Conservation (phyloP, 257 asterid species). For the Nicotiana benthamiana region DNA sequence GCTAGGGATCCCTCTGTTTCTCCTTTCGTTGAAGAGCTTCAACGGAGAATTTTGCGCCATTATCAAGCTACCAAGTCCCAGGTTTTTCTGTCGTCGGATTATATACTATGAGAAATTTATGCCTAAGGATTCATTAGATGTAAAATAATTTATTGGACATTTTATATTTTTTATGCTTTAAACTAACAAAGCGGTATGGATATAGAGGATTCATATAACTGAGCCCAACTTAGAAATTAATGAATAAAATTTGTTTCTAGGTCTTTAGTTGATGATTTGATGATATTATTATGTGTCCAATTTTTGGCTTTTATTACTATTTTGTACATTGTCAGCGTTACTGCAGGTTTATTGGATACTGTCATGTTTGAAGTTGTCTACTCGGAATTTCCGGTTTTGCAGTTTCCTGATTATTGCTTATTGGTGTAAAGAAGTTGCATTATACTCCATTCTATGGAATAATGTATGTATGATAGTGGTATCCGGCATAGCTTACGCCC, state of each 20-base stretch:
- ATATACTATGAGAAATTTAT: background rate
- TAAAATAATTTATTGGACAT: too few species aligned
- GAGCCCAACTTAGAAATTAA: background rate
- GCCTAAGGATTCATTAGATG: too few species aligned
- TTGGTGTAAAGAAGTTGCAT: background rate
- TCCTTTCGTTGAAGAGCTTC: conserved; percentile 87
- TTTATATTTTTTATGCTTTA: too few species aligned
- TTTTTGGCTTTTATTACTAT: background rate
- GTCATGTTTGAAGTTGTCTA: background rate
- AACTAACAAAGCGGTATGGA: background rate
- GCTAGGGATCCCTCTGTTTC: conserved; percentile 80
- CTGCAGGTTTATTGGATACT: background rate
- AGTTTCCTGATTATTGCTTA: background rate
- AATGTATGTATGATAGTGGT: background rate
- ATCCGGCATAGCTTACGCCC: background rate
- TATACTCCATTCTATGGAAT: background rate
- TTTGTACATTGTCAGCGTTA: background rate
- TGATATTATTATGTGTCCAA: background rate
- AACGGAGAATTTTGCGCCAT: conserved; percentile 64
- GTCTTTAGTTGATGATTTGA: background rate
- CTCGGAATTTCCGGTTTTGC: background rate
- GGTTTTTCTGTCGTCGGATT: conserved; percentile 24
- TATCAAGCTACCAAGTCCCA: conserved; percentile 66
- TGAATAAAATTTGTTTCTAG: background rate
- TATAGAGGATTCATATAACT: background rate